Conservation (phyloP, 352 stramenopile species). For the Globisporangium heterothallicum region DNA sequence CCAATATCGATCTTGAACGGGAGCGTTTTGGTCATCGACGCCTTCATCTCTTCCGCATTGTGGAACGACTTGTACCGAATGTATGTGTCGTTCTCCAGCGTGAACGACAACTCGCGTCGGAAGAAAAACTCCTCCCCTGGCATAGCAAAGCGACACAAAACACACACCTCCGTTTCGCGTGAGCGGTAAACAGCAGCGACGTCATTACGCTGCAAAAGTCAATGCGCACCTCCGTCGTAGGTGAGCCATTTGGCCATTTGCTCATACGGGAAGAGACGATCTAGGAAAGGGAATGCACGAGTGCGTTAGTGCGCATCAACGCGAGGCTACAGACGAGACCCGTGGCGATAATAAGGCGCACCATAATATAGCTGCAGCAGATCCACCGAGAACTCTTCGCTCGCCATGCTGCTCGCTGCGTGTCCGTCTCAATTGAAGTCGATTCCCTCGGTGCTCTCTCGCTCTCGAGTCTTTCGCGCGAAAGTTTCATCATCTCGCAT, state of each 20-base stretch:
- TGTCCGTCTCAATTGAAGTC: neutral
- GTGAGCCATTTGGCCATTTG: slow-evolving; percentile 81
- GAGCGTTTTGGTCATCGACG: slow-evolving; percentile 87
- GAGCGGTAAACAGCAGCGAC: neutral
- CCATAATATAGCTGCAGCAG: slow-evolving; percentile 86
- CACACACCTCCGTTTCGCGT: too few relatives aligned
- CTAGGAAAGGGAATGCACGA: slow-evolving; percentile 16
- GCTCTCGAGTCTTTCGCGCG: slow-evolving; percentile 5
- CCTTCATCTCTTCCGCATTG: slow-evolving; percentile 82
- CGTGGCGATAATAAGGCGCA: slow-evolving; percentile 8
- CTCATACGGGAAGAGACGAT: slow-evolving; percentile 83
- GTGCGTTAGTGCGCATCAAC: neutral
- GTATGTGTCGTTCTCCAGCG: slow-evolving; percentile 98
- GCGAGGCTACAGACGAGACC: neutral
- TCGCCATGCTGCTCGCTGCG: slow-evolving; percentile 31
- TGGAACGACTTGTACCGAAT: slow-evolving; percentile 97
- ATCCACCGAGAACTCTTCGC: slow-evolving; percentile 81
- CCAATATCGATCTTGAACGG: slow-evolving; percentile 99
- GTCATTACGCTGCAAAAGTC: neutral
- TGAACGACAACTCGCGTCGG: slow-evolving; percentile 97
- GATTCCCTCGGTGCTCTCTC: neutral
- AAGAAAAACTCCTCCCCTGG: slow-evolving; percentile 76
- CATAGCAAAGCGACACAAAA: neutral
- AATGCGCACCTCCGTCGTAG: slow-evolving; percentile 62
- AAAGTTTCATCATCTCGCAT: slow-evolving; percentile 8